phyloP scores from a whole-genome alignment of 768 basidiomycete genomes.

The Tricholoma sp. region DNA sequence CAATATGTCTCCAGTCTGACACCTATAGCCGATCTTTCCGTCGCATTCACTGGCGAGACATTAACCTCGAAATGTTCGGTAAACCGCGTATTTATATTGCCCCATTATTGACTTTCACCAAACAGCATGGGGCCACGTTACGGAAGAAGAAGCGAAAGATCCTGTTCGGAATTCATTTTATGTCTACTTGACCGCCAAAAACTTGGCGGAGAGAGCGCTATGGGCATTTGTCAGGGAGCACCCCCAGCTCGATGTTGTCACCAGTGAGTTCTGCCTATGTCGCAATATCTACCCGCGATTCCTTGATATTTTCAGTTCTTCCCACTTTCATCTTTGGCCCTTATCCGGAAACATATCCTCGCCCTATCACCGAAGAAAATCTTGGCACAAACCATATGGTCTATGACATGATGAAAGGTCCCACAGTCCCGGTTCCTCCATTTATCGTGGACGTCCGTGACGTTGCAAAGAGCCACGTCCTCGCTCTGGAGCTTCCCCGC shows the following conservation, averaged over 20 bases:
- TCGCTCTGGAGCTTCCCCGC: too few species aligned
- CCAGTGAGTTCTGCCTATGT: constrained; percentile 22
- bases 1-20: too few species aligned
- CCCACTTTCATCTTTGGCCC: constrained; percentile 35
- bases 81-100: background rate
- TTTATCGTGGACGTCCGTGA: constrained; percentile 25
- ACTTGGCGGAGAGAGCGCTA: constrained; percentile 33
- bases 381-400: constrained; percentile 28
- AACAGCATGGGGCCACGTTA: constrained; percentile 29
- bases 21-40: constrained; percentile 15
- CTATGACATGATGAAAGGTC: constrained; percentile 21
- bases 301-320: constrained; percentile 17
- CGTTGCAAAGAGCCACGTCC: too few species aligned
- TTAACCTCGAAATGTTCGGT: constrained; percentile 17
- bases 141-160: constrained; percentile 24
- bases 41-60: constrained; percentile 18
- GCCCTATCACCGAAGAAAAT: constrained; percentile 15
- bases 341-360: constrained; percentile 25
- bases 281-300: background rate
- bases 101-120: too few species aligned
- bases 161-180: constrained; percentile 23
- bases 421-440: constrained; percentile 15
- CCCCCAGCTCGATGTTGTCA: constrained; percentile 16
- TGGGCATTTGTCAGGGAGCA: constrained; percentile 28
- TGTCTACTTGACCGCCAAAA: constrained; percentile 37